phyloP scores from a whole-genome alignment of 805 yeast genomes.

The Starmerella sirachaensis region DNA sequence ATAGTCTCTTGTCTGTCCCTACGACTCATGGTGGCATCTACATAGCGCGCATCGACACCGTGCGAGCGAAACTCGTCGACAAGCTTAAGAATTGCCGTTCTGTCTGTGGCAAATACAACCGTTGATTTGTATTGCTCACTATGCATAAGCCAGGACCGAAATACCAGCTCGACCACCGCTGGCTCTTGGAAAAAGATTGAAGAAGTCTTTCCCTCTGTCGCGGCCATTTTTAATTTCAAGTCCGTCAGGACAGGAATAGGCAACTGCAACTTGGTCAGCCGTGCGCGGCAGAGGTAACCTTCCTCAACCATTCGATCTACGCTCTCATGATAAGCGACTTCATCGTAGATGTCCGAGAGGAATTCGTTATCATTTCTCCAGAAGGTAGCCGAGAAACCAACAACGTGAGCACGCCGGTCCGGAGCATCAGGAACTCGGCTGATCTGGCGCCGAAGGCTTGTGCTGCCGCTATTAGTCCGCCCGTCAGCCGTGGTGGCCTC shows the following conservation, averaged over 20 bases:
- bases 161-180: slow-evolving; percentile 35
- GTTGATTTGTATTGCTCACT: slow-evolving; percentile 42
- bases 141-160: slow-evolving; percentile 40
- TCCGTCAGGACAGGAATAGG: background rate
- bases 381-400: slow-evolving; percentile 86
- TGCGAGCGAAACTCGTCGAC: slow-evolving; percentile 40
- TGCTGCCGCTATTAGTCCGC: no score
- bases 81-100: slow-evolving; percentile 49
- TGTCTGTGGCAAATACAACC: slow-evolving; percentile 65
- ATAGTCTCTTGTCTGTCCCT: slow-evolving; percentile 42
- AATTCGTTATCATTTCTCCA: slow-evolving; percentile 60
- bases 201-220: no score
- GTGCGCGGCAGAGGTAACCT: slow-evolving; percentile 59
- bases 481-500: background rate
- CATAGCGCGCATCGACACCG: slow-evolving; percentile 60
- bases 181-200: slow-evolving; percentile 8
- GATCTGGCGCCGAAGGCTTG: no score
- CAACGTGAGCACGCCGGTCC: slow-evolving; percentile 39
- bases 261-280: slow-evolving; percentile 42
- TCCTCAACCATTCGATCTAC: slow-evolving; percentile 54
- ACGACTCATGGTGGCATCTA: slow-evolving; percentile 52
- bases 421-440: slow-evolving; percentile 14
- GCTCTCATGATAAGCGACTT: slow-evolving; percentile 58
- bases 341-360: slow-evolving; percentile 50
- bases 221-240: background rate